phyloP scores from a whole-genome alignment of 495 filamentous ascomycete species.

The Venustampulla echinocandica region DNA sequence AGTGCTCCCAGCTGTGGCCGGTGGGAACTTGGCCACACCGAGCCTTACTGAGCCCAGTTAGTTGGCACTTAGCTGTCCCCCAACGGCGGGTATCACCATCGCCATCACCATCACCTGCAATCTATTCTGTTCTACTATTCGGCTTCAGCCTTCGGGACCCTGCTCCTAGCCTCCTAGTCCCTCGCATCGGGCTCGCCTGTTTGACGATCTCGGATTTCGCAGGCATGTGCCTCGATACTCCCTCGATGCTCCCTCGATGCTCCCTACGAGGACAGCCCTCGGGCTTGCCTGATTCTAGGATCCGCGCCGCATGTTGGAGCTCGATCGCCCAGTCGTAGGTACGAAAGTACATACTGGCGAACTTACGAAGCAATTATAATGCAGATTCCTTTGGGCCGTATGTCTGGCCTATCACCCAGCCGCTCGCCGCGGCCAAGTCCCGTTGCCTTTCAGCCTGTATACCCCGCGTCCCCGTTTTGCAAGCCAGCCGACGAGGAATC shows the following conservation, averaged over 20 bases:
- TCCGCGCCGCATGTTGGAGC: background rate
- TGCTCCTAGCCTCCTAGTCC: too few relatives aligned
- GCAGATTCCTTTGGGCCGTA: background rate
- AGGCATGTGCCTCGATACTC: too few relatives aligned
- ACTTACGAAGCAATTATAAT: background rate
- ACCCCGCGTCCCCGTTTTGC: background rate
- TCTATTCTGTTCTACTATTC: background rate
- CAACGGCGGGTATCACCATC: too few relatives aligned
- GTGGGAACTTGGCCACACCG: background rate
- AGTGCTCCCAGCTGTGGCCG: background rate
- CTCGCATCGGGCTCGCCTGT: too few relatives aligned
- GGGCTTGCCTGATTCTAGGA: background rate
- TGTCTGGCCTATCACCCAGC: background rate
- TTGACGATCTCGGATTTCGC: too few relatives aligned
- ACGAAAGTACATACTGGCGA: background rate
- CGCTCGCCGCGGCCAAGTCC: background rate
- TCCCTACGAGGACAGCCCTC: too few relatives aligned
- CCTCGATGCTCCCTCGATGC: too few relatives aligned
- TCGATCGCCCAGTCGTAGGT: background rate
- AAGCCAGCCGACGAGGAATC: background rate
- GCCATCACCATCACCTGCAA: constrained; percentile 1
- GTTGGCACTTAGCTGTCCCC: too few relatives aligned
- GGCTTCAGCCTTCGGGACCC: too few relatives aligned
- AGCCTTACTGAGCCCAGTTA: background rate
- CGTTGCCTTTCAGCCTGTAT: background rate